Evolutionary conservation across 2,329 filamentous ascomycete species (phyloP), one percentile per base, ranked within the genome.

Genomic region (Monosporascus sp.): DNA sequence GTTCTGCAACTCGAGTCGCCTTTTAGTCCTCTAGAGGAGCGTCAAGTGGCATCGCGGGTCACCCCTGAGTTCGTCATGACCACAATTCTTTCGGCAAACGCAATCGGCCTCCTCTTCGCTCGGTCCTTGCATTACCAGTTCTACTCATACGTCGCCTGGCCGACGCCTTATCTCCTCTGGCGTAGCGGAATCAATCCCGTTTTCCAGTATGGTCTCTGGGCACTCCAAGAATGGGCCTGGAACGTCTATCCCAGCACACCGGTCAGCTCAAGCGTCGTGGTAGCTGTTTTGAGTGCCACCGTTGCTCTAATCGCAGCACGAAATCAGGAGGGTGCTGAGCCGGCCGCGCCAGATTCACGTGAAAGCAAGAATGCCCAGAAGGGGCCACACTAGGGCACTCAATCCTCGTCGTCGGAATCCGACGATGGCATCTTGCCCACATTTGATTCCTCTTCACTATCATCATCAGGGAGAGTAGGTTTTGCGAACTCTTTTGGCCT

Each of bases 41-140:
- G 72, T 41, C 72, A 74, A 41, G 80, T 85, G 45, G 74, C 81
- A 11, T 70, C 75, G 47, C 74, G 78, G 36, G 76, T 93, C 53
- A 87, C 85, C 3, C 84, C 86, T 11, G 76, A 81, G 44, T 96
- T 89, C 69, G 80, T 93, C 58, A 81, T 89, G 76, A 90, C 87
- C 5, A 83, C 85, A 4, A 80, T 96, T 45, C 79, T 96, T 50
- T 84, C 85, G 11, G 87, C 90, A 57, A 87, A 91, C 60, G 76
- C 84, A 31, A 82, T 95, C 52, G 92, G 92, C 38, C 79, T 96
- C 72, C 78, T 96, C 47, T 96, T 90, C 66, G 92, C 92, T 25
- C 80, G 92, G 53, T 93, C 88, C 51, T 79, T 97, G 62, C 92
- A 97, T 74, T 97, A 96, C 76, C 92, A 97, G 66, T 97, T 97